These are phyloP conservation scores for Ceraceosorus bombacis DNA, from an alignment of 1,284 basidiomycete species.

Conservation along the genomic window DNA sequence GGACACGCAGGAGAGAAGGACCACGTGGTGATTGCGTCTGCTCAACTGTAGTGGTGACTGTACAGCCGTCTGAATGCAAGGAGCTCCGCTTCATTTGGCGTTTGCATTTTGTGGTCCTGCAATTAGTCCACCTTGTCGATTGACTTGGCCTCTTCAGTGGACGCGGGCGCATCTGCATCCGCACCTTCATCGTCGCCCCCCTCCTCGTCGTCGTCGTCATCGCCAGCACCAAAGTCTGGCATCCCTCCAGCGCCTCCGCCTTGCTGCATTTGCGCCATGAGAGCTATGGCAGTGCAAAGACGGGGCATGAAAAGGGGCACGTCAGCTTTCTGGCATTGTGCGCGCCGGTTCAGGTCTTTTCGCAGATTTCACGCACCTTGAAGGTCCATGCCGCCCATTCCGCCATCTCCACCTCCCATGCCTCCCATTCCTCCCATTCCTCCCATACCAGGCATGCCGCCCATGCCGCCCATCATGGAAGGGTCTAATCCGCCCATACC, in stretches of 20 bases:
- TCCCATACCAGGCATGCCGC: conserved; percentile 24
- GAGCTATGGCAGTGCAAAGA: conserved; percentile 17
- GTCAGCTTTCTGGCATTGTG: background rate
- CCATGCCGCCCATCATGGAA: conserved; percentile 2
- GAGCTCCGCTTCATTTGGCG: too few species aligned
- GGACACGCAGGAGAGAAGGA: too few species aligned
- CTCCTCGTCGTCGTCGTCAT: conserved; percentile 35
- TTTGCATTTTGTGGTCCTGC: too few species aligned
- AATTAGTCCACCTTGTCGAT: conserved; percentile 16
- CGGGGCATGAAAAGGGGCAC: background rate
- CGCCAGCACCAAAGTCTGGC: conserved; percentile 24
- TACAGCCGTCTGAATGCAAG: too few species aligned
- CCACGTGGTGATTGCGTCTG: too few species aligned
- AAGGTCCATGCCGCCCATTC: conserved; percentile 20
- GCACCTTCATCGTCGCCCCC: conserved; percentile 44
- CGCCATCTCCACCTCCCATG: conserved; percentile 36
- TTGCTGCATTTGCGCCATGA: too few species aligned
- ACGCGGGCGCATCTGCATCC: conserved; percentile 51
- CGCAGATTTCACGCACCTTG: too few species aligned
- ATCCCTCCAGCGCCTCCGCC: conserved; percentile 24
- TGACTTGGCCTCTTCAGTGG: conserved; percentile 9
- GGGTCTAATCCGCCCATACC: conserved; percentile 29
- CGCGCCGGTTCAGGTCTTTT: too few species aligned
- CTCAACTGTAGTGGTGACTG: too few species aligned
- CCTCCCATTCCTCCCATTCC: conserved; percentile 52